Base-by-base conservation (phyloP, 1,284 basidiomycete genomes). In the Rhodotorula sp. region DNA sequence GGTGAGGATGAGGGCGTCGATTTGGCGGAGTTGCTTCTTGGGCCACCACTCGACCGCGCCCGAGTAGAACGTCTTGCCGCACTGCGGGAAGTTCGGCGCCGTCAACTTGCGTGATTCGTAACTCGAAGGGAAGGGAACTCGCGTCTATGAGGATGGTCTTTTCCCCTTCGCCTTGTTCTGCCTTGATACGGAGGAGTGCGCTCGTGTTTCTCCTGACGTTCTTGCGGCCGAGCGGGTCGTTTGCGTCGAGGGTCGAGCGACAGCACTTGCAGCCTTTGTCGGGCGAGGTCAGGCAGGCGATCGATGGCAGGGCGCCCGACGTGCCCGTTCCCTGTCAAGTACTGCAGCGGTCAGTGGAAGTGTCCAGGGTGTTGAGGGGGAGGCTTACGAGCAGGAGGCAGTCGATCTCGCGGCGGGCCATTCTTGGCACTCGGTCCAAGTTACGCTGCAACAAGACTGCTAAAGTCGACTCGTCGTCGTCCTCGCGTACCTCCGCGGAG, bases 31-130 rank as follows among this genome's bases (percentile, higher is more conserved):
- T 20, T 86, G 86, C 78, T 89, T 88, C 78, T 87, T 88, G 16
- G 91, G 90, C 81, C 92, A 92, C 88, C 88, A 90, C 79, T 92
- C 89, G 58, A 90, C 73, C 4, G 91, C 90, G 60, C 89, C 87
- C 20, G 88, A 85, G 78, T 88, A 87, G 81, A 91, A 92, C 75
- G 86, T 91, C 83, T 91, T 92, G 73, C 90, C 91, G 68, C 87
- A 89, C 76, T 77, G 67, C 26, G 34, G 1, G 39, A 2, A 3
- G 51, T 52, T n/a, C 12, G 15, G 21, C 51, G 8, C 34, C 8
- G 8, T 3, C 18, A 16, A 14, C 26, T 5, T 34, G 26, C 6
- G 43, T 21, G 2, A 5, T 16, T 31, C n/a, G 15, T 7, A 29
- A 12, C 18, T 4, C 18, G 14, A 5, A 18, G 26, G 10, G 20